phyloP scores from a whole-genome alignment of 805 yeast genomes.

The Monosporozyma servazzii region DNA sequence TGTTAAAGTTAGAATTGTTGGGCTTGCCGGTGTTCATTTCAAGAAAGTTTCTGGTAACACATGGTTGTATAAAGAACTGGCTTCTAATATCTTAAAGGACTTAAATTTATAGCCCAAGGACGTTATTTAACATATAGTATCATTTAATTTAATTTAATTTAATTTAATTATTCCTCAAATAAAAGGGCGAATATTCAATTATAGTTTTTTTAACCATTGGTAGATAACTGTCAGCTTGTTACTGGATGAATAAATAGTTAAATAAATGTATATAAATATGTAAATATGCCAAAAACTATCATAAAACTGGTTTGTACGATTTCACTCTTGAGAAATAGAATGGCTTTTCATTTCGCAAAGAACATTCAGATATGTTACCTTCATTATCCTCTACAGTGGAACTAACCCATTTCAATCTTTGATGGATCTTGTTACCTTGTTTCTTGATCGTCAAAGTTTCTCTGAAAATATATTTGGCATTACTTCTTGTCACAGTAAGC shows the following conservation, averaged over 20 bases:
- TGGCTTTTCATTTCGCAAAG: conserved; percentile 63
- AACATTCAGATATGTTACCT: conserved; percentile 46
- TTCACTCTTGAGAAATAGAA: conserved; percentile 65
- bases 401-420: conserved; percentile 61
- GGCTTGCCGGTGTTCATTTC: conserved; percentile 88
- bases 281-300: not conserved
- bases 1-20: conserved; percentile 84
- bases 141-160: not conserved
- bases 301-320: conserved; percentile 14
- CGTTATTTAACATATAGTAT: not conserved
- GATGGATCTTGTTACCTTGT: conserved; percentile 55
- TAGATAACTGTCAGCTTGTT: not conserved
- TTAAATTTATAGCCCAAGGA: conserved; percentile 41
- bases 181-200: not conserved
- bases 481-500: conserved; percentile 48
- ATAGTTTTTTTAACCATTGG: not conserved
- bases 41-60: conserved; percentile 89
- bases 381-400: conserved; percentile 53
- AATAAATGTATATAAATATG: not conserved
- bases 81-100: conserved; percentile 70
- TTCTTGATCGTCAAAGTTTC: conserved; percentile 53
- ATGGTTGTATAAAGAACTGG: conserved; percentile 88
- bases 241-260: not conserved
- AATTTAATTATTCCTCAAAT: not conserved
- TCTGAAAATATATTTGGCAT: conserved; percentile 49